Evolutionary conservation across 1,284 basidiomycete genomes (phyloP).

Genomic region (Heliocybe sulcata): DNA sequence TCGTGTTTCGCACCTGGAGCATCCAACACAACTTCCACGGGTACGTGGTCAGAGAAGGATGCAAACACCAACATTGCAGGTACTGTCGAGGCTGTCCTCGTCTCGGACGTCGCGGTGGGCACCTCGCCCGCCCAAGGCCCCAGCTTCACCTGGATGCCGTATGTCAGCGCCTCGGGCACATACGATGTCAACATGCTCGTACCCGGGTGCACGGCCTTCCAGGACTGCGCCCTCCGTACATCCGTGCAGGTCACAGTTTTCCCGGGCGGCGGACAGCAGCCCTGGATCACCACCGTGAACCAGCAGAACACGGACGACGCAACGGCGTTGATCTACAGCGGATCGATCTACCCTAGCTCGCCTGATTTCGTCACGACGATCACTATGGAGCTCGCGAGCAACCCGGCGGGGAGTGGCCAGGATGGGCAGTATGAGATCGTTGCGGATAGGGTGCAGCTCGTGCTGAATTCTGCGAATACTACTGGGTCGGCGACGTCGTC

Average conservation of each 20-base stretch:
- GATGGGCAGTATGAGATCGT: constrained; percentile 71
- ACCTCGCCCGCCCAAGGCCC: constrained; percentile 56
- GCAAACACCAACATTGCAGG: constrained; percentile 71
- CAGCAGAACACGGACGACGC: constrained; percentile 70
- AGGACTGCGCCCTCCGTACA: constrained; percentile 79
- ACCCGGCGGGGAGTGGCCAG: constrained; percentile 52
- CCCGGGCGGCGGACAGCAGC: constrained; percentile 59
- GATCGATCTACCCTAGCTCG: constrained; percentile 71
- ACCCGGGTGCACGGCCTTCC: constrained; percentile 79
- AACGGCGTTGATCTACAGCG: constrained; percentile 66
- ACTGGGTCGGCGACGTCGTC: constrained; percentile 23
- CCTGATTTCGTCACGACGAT: constrained; percentile 72
- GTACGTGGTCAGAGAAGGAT: constrained; percentile 60
- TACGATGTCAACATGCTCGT: constrained; percentile 84
- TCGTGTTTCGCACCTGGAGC: constrained; percentile 74
- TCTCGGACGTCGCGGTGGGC: constrained; percentile 61
- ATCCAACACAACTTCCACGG: constrained; percentile 57
- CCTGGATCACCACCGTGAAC: constrained; percentile 62
- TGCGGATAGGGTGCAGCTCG: constrained; percentile 72
- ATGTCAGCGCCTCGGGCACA: constrained; percentile 80
- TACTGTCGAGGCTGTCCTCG: constrained; percentile 72
- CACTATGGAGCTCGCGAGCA: constrained; percentile 57
- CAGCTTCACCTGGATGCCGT: constrained; percentile 85
- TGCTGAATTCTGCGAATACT: constrained; percentile 56
- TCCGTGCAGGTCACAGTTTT: constrained; percentile 81